phyloP scores from a whole-genome alignment of 208 protist species.

The Angomonas ambiguus region DNA sequence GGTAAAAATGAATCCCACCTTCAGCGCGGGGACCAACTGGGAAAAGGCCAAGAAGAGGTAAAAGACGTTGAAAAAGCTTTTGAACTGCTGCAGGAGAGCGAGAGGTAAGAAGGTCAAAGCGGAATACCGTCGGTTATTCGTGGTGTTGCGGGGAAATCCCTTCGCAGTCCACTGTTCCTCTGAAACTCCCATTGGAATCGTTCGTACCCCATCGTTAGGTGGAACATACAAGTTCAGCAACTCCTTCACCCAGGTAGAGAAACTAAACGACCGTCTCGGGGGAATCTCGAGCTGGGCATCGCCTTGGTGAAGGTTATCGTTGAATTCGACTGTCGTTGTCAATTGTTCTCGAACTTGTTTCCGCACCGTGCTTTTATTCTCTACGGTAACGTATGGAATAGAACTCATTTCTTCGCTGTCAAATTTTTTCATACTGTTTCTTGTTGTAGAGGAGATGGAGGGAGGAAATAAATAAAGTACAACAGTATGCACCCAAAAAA shows the following conservation, averaged over 20 bases:
- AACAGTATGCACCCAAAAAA: neutral
- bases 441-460: neutral
- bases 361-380: neutral
- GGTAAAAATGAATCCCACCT: constrained; percentile 93
- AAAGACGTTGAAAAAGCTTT: constrained; percentile 82
- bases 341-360: neutral
- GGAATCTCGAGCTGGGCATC: constrained; percentile 15
- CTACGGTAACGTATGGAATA: constrained; percentile 7
- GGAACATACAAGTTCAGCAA: constrained; percentile 27
- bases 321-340: neutral
- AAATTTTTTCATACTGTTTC: constrained; percentile 8
- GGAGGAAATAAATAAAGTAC: constrained; percentile 1
- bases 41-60: constrained; percentile 84
- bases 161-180: constrained; percentile 29
- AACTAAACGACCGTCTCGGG: neutral
- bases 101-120: constrained; percentile 77
- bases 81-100: constrained; percentile 71
- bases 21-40: constrained; percentile 69
- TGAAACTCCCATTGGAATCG: constrained; percentile 46
- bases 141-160: constrained; percentile 62
- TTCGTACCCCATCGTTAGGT: constrained; percentile 29
- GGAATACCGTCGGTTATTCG: constrained; percentile 81
- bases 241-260: constrained; percentile 10
- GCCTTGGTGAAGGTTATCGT: neutral
- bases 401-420: constrained; percentile 1